Conservation (phyloP, 768 basidiomycete species). For the Rhodotorula toruloides region DNA sequence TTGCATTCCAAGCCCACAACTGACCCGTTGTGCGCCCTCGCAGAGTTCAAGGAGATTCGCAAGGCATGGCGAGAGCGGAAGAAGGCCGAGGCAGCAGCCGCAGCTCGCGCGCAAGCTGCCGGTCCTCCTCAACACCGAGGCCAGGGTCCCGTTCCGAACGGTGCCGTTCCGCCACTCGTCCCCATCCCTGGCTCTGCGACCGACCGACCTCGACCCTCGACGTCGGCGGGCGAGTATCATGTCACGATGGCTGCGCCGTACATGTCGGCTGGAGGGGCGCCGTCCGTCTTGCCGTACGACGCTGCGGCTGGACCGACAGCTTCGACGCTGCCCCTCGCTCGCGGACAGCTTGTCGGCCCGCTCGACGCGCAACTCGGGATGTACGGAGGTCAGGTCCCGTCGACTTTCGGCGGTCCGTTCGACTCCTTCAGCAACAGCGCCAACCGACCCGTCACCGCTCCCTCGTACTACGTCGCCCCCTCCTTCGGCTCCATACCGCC, state of each 20-base stretch:
- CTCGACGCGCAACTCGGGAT: no score
- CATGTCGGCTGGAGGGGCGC: conserved; percentile 5
- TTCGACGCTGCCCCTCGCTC: not conserved
- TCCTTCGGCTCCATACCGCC: conserved; percentile 17
- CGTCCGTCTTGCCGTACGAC: not conserved
- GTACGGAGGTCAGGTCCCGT: not conserved
- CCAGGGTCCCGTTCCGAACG: conserved; percentile 2
- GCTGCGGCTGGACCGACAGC: not conserved
- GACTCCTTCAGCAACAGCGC: not conserved
- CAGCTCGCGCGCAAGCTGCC: conserved; percentile 30
- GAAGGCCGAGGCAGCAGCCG: conserved; percentile 51
- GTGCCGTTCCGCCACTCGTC: not conserved
- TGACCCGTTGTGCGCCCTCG: conserved; percentile 5
- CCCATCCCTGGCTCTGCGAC: no score
- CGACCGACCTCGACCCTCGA: conserved; percentile 31
- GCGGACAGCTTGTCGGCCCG: not conserved
- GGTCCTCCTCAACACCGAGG: conserved; percentile 7
- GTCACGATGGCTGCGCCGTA: conserved; percentile 24
- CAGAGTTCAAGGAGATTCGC: conserved; percentile 97
- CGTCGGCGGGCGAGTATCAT: conserved; percentile 35
- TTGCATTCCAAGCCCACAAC: not conserved
- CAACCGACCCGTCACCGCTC: conserved; percentile 24
- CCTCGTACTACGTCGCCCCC: conserved; percentile 23
- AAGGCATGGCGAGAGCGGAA: conserved; percentile 94
- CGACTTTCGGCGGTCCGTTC: not conserved